Evolutionary conservation across 495 filamentous ascomycete genomes (phyloP).

Genomic region (Hypoxylon rickii): DNA sequence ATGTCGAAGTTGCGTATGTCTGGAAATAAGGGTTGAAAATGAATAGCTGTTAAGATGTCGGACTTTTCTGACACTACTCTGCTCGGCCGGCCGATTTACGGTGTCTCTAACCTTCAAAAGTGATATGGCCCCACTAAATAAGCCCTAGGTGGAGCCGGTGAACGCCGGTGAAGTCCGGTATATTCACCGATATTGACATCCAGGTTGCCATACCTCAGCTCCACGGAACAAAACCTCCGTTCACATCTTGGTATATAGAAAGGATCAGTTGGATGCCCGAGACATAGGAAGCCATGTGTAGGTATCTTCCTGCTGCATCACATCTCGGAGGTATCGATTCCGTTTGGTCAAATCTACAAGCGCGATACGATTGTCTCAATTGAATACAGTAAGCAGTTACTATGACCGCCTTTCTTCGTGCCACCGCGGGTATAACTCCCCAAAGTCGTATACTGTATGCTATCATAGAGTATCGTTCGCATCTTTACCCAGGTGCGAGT

Average conservation of each 20-base stretch:
- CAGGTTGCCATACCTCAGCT: neutral
- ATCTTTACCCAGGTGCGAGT: neutral
- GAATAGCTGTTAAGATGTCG: too few relatives aligned
- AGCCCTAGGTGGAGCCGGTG: neutral
- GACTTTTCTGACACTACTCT: too few relatives aligned
- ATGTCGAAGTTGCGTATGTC: too few relatives aligned
- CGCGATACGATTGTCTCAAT: neutral
- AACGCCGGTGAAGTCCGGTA: constrained; percentile 9
- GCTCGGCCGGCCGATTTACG: constrained; percentile 22
- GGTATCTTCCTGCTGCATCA: neutral
- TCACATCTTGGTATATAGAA: too few relatives aligned
- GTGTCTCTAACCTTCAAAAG: neutral
- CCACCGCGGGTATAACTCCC: too few relatives aligned
- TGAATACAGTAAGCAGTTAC: neutral
- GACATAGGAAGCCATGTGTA: neutral
- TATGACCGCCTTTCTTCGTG: neutral
- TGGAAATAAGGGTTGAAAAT: too few relatives aligned
- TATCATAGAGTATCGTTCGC: too few relatives aligned
- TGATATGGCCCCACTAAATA: neutral
- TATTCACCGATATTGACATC: neutral
- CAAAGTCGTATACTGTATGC: too few relatives aligned
- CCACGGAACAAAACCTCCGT: too few relatives aligned
- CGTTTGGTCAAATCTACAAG: too few relatives aligned
- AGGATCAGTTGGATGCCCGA: neutral
- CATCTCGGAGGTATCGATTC: neutral